phyloP scores from a whole-genome alignment of 305 asterid species.

The Fraxinus sp. region DNA sequence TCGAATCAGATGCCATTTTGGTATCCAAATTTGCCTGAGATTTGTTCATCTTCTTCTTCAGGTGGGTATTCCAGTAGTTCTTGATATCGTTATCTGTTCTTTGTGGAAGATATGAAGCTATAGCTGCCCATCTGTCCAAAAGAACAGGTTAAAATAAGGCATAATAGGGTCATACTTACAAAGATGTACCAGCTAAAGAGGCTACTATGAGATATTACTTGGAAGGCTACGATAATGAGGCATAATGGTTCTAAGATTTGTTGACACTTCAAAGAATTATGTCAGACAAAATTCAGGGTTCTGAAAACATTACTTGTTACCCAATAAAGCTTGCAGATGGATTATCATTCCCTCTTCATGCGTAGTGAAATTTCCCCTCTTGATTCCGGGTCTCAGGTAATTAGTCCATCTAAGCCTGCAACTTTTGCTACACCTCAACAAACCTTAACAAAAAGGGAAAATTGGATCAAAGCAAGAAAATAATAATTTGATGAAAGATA shows the following conservation, averaged over 20 bases:
- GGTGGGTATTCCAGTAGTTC: slow-evolving; percentile 52
- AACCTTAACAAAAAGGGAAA: slow-evolving; percentile 22
- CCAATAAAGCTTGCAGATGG: slow-evolving; percentile 50
- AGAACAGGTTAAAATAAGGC: background rate
- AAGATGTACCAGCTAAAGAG: background rate
- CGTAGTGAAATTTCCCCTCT: slow-evolving; percentile 51
- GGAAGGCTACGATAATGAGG: background rate
- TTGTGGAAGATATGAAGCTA: slow-evolving; percentile 52
- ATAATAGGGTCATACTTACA: background rate
- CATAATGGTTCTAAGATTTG: background rate
- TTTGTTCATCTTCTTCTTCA: slow-evolving; percentile 42
- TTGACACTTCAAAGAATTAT: background rate
- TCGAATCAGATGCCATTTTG: slow-evolving; percentile 18
- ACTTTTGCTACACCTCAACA: slow-evolving; percentile 52
- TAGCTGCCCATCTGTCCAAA: slow-evolving; percentile 47
- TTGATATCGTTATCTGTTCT: slow-evolving; percentile 51
- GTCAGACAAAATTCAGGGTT: background rate
- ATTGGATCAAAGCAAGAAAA: background rate
- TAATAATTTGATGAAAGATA: background rate
- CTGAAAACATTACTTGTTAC: slow-evolving; percentile 44
- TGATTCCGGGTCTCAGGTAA: slow-evolving; percentile 51
- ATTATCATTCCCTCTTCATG: slow-evolving; percentile 54
- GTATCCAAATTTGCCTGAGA: slow-evolving; percentile 23
- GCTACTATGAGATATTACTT: background rate
- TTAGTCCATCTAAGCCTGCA: slow-evolving; percentile 55